phyloP scores from a whole-genome alignment of 1,284 basidiomycete genomes.

The Macrocystidia cucumis region DNA sequence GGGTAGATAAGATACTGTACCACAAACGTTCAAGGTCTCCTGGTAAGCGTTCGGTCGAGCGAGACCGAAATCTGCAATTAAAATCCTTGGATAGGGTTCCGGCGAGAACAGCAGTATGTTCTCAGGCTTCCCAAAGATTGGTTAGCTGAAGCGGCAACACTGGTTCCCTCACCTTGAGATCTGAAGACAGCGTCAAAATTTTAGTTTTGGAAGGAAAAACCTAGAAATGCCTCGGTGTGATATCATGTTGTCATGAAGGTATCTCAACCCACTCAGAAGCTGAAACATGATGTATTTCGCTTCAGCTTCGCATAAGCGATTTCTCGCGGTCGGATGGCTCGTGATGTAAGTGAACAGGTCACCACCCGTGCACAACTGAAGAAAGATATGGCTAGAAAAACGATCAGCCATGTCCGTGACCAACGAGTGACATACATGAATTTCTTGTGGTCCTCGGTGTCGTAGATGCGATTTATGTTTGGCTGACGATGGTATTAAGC shows the following conservation, averaged over 20 bases:
- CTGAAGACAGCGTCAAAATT: conserved; percentile 25
- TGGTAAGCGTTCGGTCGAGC: conserved; percentile 74
- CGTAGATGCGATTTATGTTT: conserved; percentile 73
- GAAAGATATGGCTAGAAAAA: conserved; percentile 57
- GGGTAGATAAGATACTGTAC: conserved; percentile 79
- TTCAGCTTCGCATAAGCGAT: conserved; percentile 66
- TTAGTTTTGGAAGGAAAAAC: not conserved
- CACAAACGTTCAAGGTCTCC: conserved; percentile 73
- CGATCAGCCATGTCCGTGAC: not conserved
- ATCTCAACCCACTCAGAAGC: conserved; percentile 62
- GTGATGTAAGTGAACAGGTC: conserved; percentile 77
- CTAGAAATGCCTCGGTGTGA: conserved; percentile 65
- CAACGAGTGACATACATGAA: conserved; percentile 39
- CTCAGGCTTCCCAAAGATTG: conserved; percentile 60
- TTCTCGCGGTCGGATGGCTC: conserved; percentile 41
- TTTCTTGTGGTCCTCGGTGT: conserved; percentile 53
- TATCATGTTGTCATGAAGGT: conserved; percentile 68
- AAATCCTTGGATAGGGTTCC: conserved; percentile 73
- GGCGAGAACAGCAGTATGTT: conserved; percentile 74
- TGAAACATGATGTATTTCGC: conserved; percentile 82
- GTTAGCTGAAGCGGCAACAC: no score
- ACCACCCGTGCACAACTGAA: conserved; percentile 68
- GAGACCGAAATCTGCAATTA: conserved; percentile 83
- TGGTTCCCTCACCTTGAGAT: conserved; percentile 54
- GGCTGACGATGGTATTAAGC: conserved; percentile 37